These are phyloP conservation scores for Fusarium papillatum DNA, from an alignment of 2,329 filamentous ascomycete genomes.

Conservation along the genomic window DNA sequence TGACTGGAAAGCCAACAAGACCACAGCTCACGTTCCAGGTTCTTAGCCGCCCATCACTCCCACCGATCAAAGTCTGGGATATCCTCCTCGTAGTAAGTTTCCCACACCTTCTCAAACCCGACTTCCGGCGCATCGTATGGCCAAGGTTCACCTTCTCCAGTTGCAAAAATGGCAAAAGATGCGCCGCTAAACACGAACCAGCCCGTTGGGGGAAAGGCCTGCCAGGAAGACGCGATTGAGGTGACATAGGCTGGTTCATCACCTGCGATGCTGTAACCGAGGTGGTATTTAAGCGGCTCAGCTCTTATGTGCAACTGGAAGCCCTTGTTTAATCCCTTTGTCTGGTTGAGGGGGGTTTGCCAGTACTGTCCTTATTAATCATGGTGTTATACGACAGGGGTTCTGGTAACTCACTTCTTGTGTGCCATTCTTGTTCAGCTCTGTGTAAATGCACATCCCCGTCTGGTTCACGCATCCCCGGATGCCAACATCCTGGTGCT, in stretches of 20 bases:
- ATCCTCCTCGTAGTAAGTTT: not conserved
- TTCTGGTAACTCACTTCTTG: not conserved
- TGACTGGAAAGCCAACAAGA: not conserved
- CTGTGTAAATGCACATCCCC: not conserved
- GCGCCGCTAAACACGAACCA: not conserved
- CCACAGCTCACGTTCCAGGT: not conserved
- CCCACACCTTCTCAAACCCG: not conserved
- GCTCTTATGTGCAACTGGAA: not conserved
- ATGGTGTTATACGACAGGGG: rapidly evolving
- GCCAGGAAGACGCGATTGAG: not conserved
- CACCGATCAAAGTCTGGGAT: not conserved
- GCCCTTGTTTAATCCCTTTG: not conserved
- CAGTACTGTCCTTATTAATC: not conserved
- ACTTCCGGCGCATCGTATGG: not conserved
- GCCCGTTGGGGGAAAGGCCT: not conserved
- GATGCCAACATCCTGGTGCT: not conserved
- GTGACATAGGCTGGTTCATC: not conserved
- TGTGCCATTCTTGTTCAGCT: not conserved
- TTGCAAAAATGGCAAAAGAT: not conserved
- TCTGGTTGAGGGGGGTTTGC: not conserved
- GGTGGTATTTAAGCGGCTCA: not conserved
- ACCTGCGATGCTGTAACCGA: not conserved
- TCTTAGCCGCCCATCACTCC: not conserved
- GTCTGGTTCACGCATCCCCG: not conserved
- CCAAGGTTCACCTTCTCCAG: not conserved